Base-by-base conservation (phyloP, 1,284 basidiomycete species). In the Spongispora temasekensis region DNA sequence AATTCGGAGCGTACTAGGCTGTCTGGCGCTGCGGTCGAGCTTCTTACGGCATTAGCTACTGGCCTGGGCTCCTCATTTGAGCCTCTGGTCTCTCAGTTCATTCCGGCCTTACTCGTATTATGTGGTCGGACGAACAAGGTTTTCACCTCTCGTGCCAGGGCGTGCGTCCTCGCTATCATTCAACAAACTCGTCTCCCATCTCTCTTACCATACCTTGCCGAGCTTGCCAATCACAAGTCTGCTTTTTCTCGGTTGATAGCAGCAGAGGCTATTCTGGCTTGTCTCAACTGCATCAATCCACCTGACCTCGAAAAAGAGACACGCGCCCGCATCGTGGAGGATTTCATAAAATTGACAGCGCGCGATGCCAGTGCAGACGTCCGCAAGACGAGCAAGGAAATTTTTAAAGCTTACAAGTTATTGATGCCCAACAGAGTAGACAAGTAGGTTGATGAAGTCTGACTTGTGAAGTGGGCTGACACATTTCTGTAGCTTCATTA, bases 121-220 rank as follows among this genome's bases (percentile, higher is more conserved):
- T 91, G 90, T 62, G 81, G 84, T 37, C 84, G 91, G n/a, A 83
- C 92, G 15, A 94, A 91, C 80, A 95, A 93, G 74, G 85, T 95
- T 55, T 87, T 92, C 71, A 77, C 88, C 63, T 81, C 80, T 50
- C 85, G 92, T 31, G 86, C 90, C 6, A 83, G 81, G 61, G 71
- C 80, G 1, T 87, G 85, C 67, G 81, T 94, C 31, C 70, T 81
- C 32, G 71, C 78, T 34, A 82, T 94, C 62, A 82, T 94, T 58
- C 84, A 89, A 61, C 77, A 84, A 54, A 90, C 91, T 0, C 89
- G 89, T 62, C 81, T 90, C n/a, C 83, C 90, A 7, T 72, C 81
- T 7, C 81, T 94, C 58, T 75, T 94, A 12, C 78, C 87, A 0
- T 83, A 86, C 68, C 79, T 94, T 21, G 72, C 81, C 5, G 83